phyloP scores from a whole-genome alignment of 129 eudicot species.

The Sambucus nigra region DNA sequence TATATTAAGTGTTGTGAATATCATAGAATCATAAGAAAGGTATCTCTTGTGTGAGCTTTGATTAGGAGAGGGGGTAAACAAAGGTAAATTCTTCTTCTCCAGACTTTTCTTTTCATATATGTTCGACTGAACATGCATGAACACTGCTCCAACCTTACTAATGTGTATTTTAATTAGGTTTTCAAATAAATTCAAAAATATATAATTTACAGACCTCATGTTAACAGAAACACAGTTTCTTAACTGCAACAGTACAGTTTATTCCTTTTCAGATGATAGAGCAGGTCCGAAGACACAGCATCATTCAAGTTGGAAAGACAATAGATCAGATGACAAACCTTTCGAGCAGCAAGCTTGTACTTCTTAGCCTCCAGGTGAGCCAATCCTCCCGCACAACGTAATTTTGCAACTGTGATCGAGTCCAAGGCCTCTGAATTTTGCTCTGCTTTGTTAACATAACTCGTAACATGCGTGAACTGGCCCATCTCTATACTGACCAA shows the following conservation, averaged over 20 bases:
- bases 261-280: too few relatives aligned
- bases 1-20: too few relatives aligned
- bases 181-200: too few relatives aligned
- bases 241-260: too few relatives aligned
- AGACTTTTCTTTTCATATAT: too few relatives aligned
- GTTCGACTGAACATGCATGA: too few relatives aligned
- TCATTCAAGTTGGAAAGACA: not conserved
- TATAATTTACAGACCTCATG: not conserved
- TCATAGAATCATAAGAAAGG: too few relatives aligned
- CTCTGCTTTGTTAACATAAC: conserved; percentile 93
- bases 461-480: conserved; percentile 83
- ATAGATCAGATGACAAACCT: conserved; percentile 38
- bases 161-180: too few relatives aligned
- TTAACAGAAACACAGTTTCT: not conserved
- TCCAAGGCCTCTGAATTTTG: conserved; percentile 57
- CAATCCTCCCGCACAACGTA: conserved; percentile 88
- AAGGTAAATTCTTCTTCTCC: too few relatives aligned
- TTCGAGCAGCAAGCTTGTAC: conserved; percentile 97
- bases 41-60: too few relatives aligned
- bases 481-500: conserved; percentile 99
- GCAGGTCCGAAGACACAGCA: not conserved
- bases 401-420: conserved; percentile 53
- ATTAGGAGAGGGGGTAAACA: too few relatives aligned
- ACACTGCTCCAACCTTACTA: too few relatives aligned
- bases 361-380: conserved; percentile 78